A percentile compares a stretch with the other conserved stretches of the same genome.
Conservation (phyloP, 2,329 filamentous ascomycete species). For the Ceratocystis variospora region DNA sequence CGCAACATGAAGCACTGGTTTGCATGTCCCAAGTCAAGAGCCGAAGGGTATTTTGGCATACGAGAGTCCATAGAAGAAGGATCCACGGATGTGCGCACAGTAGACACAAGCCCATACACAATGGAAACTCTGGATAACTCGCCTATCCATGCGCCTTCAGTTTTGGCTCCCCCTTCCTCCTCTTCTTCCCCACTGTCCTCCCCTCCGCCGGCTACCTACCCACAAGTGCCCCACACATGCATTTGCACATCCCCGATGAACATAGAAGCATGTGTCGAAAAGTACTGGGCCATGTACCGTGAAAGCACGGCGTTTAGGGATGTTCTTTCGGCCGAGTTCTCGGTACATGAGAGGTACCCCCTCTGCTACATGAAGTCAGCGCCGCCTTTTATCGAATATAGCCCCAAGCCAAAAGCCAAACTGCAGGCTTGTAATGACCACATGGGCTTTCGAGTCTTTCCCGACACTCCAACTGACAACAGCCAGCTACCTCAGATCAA, state of each 20-base stretch:
- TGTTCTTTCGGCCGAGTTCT: neutral
- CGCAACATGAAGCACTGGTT: slow-evolving; percentile 7
- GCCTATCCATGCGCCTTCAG: neutral
- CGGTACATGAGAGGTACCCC: neutral
- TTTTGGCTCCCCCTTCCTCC: neutral
- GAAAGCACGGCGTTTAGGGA: neutral
- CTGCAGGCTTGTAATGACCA: neutral
- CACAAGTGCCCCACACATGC: neutral
- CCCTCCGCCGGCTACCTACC: neutral
- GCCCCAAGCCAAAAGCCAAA: neutral
- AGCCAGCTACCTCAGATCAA: neutral
- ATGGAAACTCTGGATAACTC: neutral
- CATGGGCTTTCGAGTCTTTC: neutral
- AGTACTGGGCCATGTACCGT: neutral
- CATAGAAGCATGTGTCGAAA: slow-evolving; percentile 1
- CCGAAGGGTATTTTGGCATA: neutral
- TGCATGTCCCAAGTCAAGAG: neutral
- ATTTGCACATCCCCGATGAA: neutral
- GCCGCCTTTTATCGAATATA: neutral
- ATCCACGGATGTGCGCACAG: neutral
- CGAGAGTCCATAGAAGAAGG: neutral
- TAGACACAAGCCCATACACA: neutral
- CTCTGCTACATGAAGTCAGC: neutral
- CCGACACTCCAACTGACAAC: too few relatives aligned
- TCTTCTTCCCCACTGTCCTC: neutral